These are phyloP conservation scores for Blastocystis sp. DNA, from an alignment of 352 stramenopile genomes.

Conservation along the genomic window DNA sequence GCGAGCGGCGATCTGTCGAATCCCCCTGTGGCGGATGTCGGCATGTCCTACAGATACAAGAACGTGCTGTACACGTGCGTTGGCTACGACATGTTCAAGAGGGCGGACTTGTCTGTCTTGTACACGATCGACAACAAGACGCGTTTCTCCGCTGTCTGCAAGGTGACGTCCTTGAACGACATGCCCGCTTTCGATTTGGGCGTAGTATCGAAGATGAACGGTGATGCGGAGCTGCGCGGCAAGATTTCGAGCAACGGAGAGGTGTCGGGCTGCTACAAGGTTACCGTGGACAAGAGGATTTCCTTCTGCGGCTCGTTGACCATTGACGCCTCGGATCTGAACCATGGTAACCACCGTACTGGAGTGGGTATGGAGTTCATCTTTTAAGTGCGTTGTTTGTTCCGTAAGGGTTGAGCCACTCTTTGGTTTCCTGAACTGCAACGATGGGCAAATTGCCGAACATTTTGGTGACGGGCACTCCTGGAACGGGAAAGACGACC, in stretches of 20 bases:
- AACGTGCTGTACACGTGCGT: not conserved
- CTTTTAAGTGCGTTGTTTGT: not conserved
- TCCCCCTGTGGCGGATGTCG: not conserved
- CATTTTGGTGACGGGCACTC: conserved; percentile 86
- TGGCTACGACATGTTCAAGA: not conserved
- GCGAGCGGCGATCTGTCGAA: not conserved
- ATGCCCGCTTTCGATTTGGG: not conserved
- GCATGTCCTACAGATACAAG: not conserved
- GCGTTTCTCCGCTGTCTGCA: not conserved
- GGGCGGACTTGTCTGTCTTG: not conserved
- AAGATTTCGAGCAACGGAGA: not conserved
- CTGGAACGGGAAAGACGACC: conserved; percentile 86
- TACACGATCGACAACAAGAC: not conserved
- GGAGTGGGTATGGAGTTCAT: conserved; percentile 39
- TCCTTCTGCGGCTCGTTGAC: not conserved
- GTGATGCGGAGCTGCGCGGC: not conserved
- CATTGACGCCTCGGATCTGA: conserved; percentile 23
- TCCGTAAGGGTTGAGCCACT: too few relatives aligned
- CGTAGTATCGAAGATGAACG: not conserved
- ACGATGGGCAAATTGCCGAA: conserved; percentile 79
- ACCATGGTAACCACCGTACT: not conserved
- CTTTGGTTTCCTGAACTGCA: not conserved
- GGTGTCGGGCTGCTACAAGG: conserved; percentile 16
- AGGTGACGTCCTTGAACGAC: not conserved
- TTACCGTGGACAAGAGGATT: conserved; percentile 21